Evolutionary conservation across 495 filamentous ascomycete species (phyloP), one percentile per base, ranked within the genome.

Genomic region (Lentithecium fluviatile): DNA sequence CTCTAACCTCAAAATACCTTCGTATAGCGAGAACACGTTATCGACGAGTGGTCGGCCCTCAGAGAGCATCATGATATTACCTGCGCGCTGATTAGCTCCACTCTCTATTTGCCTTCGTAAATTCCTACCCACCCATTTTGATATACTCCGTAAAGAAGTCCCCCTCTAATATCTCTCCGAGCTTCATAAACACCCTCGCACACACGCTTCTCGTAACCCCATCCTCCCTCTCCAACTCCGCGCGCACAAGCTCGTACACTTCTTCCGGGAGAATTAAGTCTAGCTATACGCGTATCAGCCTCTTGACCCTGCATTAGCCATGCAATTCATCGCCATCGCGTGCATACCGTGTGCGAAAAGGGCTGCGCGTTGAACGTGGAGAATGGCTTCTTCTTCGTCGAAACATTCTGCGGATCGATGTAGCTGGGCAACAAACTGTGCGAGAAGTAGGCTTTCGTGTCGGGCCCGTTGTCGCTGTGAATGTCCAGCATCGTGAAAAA

Each of bases 1-100:
- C 52, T 89, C 87, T 60, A 97, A 79, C 36, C 80, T 83, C 53
- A 97, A 78, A 6, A 86, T 72, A 0, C 89, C 89, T 90, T 92
- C 82, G 57, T 73, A 80, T 1, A 98, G 75, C 0, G 81, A 83
- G 69, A 88, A 95, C 2, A 90, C 78, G 70, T 89, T 90, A 67
- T 96, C 90, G 10, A 88, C 81, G n/a, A 86, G 88, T 40, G 83
- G 76, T 21, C 82, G 79, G 25, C 94, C 94, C 70, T 95, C 87
- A 0, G 95, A 97, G 15, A 96, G 83, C 89, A 98, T 94, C 69
- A 95, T 71, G 62, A 95, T 79, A 70, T 91, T 87, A 19, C 94
- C 93, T 96, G 56, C 25, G 13, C 23, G 23, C 8, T 3, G 10
- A 40, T 65, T 2, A 57, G 49, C 42, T 21, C 13, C 43, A 7